Conservation (phyloP, 2,329 filamentous ascomycete genomes). For the Rutstroemia sp. region DNA sequence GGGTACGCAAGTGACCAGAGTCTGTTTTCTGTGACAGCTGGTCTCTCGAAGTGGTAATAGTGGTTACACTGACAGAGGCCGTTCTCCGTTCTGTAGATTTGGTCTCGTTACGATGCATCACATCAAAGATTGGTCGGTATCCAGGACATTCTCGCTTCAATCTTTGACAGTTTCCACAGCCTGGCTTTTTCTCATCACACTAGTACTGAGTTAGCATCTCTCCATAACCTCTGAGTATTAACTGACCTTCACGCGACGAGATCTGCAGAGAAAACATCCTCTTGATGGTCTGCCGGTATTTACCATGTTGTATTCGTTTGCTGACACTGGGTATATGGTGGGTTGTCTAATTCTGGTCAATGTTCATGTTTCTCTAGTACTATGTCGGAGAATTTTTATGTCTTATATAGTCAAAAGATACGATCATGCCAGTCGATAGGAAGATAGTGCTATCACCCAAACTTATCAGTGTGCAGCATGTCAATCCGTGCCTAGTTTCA, state of each 20-base stretch:
- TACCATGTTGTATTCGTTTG: neutral
- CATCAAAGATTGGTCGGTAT: slow-evolving; percentile 4
- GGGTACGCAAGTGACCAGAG: neutral
- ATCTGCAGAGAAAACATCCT: slow-evolving; percentile 13
- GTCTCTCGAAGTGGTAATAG: neutral
- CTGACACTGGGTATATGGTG: neutral
- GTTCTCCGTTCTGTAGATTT: neutral
- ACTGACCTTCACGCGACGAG: slow-evolving; percentile 15
- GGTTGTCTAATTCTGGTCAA: neutral
- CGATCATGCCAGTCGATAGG: too few species aligned
- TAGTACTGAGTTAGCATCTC: neutral
- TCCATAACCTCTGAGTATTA: neutral
- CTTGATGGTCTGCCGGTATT: slow-evolving; percentile 10
- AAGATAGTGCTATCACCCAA: neutral
- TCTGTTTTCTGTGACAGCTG: neutral
- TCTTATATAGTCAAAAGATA: neutral
- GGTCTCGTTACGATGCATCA: slow-evolving; percentile 1
- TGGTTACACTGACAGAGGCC: neutral
- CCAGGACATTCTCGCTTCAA: slow-evolving; percentile 6
- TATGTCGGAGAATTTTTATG: neutral
- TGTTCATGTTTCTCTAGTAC: neutral
- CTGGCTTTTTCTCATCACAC: slow-evolving; percentile 17
- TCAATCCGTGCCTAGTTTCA: slow-evolving; percentile 4
- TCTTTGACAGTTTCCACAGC: slow-evolving; percentile 15
- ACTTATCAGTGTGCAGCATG: neutral